Evolutionary conservation across 2,329 filamentous ascomycete genomes (phyloP).

Genomic region (Aureobasidium sp.): DNA sequence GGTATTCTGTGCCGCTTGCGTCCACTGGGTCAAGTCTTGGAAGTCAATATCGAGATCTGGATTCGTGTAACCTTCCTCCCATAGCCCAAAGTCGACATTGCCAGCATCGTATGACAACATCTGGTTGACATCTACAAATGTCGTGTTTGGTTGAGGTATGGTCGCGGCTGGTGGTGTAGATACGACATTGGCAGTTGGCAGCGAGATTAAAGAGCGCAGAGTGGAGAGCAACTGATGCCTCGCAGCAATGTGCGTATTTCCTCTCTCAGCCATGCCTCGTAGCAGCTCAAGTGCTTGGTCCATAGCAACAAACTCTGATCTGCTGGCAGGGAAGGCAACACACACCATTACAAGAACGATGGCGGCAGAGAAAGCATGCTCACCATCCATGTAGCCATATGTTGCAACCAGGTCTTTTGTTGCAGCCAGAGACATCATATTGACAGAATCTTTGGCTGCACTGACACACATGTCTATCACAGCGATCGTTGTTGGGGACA

Average conservation of each 20-base stretch:
- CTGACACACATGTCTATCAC: conserved; percentile 49
- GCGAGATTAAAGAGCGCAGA: conserved; percentile 24
- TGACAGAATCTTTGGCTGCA: conserved; percentile 43
- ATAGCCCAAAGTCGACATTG: neutral
- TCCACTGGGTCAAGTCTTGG: conserved; percentile 10
- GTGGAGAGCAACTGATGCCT: conserved; percentile 34
- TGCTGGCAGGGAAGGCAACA: conserved; percentile 43
- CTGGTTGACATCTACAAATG: neutral
- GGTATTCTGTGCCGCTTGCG: conserved; percentile 4
- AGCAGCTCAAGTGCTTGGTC: conserved; percentile 42
- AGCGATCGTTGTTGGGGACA: conserved; percentile 42
- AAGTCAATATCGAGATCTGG: conserved; percentile 7
- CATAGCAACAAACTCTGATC: conserved; percentile 39
- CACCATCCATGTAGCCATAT: conserved; percentile 52
- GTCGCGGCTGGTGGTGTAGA: neutral
- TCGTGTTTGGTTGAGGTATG: neutral
- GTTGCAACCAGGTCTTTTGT: conserved; percentile 48
- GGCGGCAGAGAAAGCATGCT: conserved; percentile 49
- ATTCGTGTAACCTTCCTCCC: conserved; percentile 13
- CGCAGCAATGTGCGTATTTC: conserved; percentile 44
- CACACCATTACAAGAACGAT: conserved; percentile 51
- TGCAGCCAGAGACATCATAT: conserved; percentile 43
- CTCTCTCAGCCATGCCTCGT: conserved; percentile 45
- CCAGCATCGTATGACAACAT: neutral
- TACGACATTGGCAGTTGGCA: neutral